These are phyloP conservation scores for Lipomyces sp. DNA, from an alignment of 805 yeast species.

Conservation along the genomic window DNA sequence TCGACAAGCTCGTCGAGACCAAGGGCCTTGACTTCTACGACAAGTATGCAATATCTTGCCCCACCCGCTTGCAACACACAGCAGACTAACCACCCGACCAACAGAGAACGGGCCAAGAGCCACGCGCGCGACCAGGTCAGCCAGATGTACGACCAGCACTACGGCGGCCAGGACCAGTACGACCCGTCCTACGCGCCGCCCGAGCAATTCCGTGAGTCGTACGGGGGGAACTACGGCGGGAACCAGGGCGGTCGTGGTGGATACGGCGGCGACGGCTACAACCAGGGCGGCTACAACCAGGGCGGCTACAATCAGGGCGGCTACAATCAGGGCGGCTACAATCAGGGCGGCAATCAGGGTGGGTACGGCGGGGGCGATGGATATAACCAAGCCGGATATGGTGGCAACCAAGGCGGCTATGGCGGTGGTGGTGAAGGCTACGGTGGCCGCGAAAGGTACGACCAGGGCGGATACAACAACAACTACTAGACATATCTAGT, in stretches of 20 bases:
- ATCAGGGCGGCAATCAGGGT: conserved; percentile 11
- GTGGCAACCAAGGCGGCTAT: too few species aligned
- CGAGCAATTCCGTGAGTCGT: conserved; percentile 6
- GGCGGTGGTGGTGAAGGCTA: too few species aligned
- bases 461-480: conserved; percentile 2
- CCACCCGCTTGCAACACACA: background rate
- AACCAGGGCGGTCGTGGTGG: too few species aligned
- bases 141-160: conserved; percentile 34
- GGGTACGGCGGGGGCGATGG: conserved; percentile 5
- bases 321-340: conserved; percentile 4
- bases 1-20: conserved; percentile 36
- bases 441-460: background rate
- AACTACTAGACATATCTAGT: too few species aligned
- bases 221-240: too few species aligned
- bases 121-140: conserved; percentile 32
- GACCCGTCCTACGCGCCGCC: conserved; percentile 18
- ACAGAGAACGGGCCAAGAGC: conserved; percentile 25
- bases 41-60: conserved; percentile 3
- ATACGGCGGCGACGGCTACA: too few species aligned
- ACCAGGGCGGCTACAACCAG: conserved; percentile 2
- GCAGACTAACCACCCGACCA: background rate
- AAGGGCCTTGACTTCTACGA: conserved; percentile 35
- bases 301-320: conserved; percentile 3
- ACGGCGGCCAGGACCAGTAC: conserved; percentile 32
- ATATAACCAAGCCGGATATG: too few species aligned